These are phyloP conservation scores for Arthrobotrys conoides DNA, from an alignment of 2,329 filamentous ascomycete species.

Conservation along the genomic window DNA sequence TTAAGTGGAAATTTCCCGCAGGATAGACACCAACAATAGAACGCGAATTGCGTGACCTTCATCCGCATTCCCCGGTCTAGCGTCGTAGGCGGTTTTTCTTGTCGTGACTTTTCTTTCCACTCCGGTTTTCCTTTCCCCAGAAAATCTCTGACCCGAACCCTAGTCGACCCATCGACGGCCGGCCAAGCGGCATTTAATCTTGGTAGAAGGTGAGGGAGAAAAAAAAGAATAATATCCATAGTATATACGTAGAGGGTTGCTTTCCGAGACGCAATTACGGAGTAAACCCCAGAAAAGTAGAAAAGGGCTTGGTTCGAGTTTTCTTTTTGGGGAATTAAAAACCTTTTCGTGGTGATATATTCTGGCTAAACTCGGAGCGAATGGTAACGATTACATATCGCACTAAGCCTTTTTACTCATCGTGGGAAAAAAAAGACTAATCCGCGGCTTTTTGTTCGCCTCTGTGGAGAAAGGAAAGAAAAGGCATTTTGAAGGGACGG, in stretches of 20 bases:
- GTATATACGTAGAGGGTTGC: slow-evolving; percentile 8
- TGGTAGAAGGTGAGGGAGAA: slow-evolving; percentile 52
- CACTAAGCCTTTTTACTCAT: slow-evolving; percentile 27
- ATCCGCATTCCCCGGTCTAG: slow-evolving; percentile 55
- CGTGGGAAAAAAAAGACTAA: neutral
- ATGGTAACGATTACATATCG: slow-evolving; percentile 37
- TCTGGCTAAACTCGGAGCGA: slow-evolving; percentile 48
- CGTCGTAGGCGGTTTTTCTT: slow-evolving; percentile 22
- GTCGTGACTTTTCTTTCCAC: slow-evolving; percentile 13
- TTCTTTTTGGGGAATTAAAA: slow-evolving; percentile 4
- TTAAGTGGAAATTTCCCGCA: slow-evolving; percentile 49
- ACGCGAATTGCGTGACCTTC: slow-evolving; percentile 50
- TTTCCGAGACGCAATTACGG: slow-evolving; percentile 21
- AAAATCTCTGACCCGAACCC: slow-evolving; percentile 28
- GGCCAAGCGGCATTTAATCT: slow-evolving; percentile 56
- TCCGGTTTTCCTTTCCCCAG: slow-evolving; percentile 44
- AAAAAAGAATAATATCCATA: slow-evolving; percentile 22
- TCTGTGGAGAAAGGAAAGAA: slow-evolving; percentile 1
- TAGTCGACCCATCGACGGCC: slow-evolving; percentile 22
- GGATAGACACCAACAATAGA: slow-evolving; percentile 25
- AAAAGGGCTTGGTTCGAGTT: slow-evolving; percentile 25
- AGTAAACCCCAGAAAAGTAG: slow-evolving; percentile 53
- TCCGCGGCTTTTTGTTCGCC: slow-evolving; percentile 12
- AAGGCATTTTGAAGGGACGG: slow-evolving; percentile 3
- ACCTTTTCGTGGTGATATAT: slow-evolving; percentile 6